Evolutionary conservation across 495 filamentous ascomycete genomes (phyloP), one percentile per base, ranked within the genome.

Genomic region (Tuber melanosporum): DNA sequence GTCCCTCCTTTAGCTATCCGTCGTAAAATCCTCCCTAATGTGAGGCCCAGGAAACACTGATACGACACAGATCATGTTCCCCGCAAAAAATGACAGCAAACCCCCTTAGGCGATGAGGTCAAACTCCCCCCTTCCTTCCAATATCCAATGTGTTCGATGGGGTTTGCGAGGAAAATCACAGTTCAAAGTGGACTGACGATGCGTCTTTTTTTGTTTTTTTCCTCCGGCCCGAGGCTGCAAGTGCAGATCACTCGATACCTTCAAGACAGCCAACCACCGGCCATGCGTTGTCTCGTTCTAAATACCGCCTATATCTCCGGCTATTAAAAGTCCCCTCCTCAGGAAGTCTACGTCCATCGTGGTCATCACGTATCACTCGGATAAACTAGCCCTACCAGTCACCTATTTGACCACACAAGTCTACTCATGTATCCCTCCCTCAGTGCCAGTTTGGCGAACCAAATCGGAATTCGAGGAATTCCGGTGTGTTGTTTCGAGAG

Each of bases 341-440:
- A 5, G 57, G 1, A 12, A 3, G 49, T n/a, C 57, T 14, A 17
- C 57, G 26, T 19, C 26, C 57, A 32, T 17, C 14, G 26, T 8
- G 26, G 57, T 66, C 57, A 66, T 66, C 57, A 66, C 26, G 57
- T 66, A 66, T 66, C 57, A 66, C 57, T 66, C 57, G 57, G 57
- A 32, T 36, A 66, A 36, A 7, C 3, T 66, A 15, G 57, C 12
- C 57, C 32, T 36, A 66, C 57, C 57, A 36, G 26, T 4, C 14
- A 36, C 57, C 57, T 2, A 66, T 66, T 36, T 66, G 57, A 66
- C 57, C 57, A 36, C 57, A 66, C 57, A 66, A 66, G 10, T 36
- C 57, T 26, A 17, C 14, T 66, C 57, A 66, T 15, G 8, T 14
- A 12, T 62, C n/a, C 26, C 57, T 62, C n/a, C 26, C 57, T 15